phyloP scores from a whole-genome alignment of 257 asterid genomes.

The Capsicum rhomboideum region DNA sequence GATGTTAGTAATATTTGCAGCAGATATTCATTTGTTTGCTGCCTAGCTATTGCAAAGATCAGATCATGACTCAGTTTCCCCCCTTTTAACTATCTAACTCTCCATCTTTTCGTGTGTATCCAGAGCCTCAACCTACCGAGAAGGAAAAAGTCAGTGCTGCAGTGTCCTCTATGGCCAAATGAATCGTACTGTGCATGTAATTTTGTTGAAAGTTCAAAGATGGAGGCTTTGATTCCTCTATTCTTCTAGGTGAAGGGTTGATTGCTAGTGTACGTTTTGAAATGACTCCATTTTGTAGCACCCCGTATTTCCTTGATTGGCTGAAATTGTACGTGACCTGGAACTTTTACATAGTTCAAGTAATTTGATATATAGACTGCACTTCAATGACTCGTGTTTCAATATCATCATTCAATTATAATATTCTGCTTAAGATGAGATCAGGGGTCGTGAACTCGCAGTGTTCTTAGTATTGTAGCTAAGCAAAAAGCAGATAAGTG shows the following conservation, averaged over 20 bases:
- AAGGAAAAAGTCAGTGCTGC: conserved; percentile 29
- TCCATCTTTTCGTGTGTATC: not conserved
- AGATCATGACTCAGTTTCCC: not conserved
- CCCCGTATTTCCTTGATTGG: not conserved
- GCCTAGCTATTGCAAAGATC: not conserved
- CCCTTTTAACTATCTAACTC: not conserved
- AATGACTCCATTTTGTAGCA: not conserved
- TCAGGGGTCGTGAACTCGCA: not conserved
- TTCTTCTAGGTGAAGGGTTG: not conserved
- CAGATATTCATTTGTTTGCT: not conserved
- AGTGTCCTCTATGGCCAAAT: conserved; percentile 22
- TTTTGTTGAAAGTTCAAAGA: not conserved
- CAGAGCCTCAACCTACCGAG: conserved; percentile 42
- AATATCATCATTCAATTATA: not conserved
- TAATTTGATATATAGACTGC: not conserved
- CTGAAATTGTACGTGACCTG: not conserved
- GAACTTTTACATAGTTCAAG: not conserved
- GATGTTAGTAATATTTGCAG: not conserved
- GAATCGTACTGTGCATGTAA: not conserved
- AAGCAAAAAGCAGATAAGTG: not conserved
- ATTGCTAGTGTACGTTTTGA: not conserved
- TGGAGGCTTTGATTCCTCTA: not conserved
- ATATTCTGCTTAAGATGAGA: not conserved
- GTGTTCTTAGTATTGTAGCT: not conserved
- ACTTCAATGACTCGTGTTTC: not conserved